phyloP scores from a whole-genome alignment of 345 rosid genomes.

The Murraya koenigii region DNA sequence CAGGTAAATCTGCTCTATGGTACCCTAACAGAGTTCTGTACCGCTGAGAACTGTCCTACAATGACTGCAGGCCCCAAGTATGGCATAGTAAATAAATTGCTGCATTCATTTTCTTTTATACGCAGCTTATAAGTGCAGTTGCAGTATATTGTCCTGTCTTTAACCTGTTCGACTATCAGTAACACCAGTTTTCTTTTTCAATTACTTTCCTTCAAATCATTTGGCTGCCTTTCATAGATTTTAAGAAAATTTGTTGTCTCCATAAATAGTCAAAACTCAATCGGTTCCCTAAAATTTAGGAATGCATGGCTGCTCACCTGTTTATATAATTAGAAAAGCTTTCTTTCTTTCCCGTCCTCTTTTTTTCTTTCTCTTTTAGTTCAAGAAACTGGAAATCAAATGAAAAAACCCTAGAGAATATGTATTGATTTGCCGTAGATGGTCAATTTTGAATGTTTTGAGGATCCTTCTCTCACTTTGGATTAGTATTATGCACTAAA shows the following conservation, averaged over 20 bases:
- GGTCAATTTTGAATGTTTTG: not conserved
- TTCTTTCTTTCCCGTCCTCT: not conserved
- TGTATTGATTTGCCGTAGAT: not conserved
- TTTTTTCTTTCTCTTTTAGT: not conserved
- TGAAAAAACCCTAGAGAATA: not conserved
- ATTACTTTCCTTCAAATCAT: constrained; percentile 4
- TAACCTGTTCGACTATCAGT: not conserved
- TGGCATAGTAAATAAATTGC: constrained; percentile 23
- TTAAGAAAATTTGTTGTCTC: not conserved
- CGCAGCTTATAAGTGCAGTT: not conserved
- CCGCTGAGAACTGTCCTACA: constrained; percentile 92
- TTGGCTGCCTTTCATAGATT: not conserved
- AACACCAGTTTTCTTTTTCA: not conserved
- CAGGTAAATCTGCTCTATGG: constrained; percentile 99
- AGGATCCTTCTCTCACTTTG: not conserved
- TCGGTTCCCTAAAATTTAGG: not conserved
- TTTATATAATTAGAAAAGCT: not conserved
- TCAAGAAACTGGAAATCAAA: not conserved
- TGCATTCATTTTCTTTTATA: not conserved
- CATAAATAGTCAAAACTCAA: not conserved
- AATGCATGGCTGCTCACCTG: not conserved
- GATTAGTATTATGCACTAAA: not conserved
- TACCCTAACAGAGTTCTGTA: constrained; percentile 98
- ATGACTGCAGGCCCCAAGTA: constrained; percentile 99
- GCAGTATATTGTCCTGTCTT: not conserved